Conservation (phyloP, 805 yeast species). For the Henningerozyma blattae region DNA sequence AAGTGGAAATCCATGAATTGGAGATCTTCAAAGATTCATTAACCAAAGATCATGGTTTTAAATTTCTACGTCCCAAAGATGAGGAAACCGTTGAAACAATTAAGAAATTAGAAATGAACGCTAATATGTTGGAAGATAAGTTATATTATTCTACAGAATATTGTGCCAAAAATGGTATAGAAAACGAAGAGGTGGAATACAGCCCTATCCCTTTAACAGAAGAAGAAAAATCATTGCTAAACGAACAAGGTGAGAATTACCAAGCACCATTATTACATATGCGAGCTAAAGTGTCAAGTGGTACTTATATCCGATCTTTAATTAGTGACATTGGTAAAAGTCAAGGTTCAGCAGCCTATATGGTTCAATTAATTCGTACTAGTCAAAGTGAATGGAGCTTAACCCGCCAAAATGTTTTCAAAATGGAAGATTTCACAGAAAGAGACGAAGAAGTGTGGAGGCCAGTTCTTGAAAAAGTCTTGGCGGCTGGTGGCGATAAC, state of each 20-base stretch:
- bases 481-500: conserved; percentile 32
- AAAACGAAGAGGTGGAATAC: conserved; percentile 27
- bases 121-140: conserved; percentile 53
- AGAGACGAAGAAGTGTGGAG: conserved; percentile 61
- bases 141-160: conserved; percentile 49
- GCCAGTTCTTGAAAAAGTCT: conserved; percentile 42
- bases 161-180: conserved; percentile 31
- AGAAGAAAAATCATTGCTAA: conserved; percentile 18
- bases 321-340: conserved; percentile 83
- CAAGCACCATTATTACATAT: conserved; percentile 64
- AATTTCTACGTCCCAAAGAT: conserved; percentile 27
- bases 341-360: conserved; percentile 69
- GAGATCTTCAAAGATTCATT: conserved; percentile 40
- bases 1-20: conserved; percentile 47
- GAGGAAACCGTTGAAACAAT: conserved; percentile 16
- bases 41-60: conserved; percentile 43
- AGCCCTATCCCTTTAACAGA: conserved; percentile 29
- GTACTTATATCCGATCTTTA: conserved; percentile 86
- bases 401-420: conserved; percentile 54
- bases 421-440: conserved; percentile 50
- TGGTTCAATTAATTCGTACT: conserved; percentile 68
- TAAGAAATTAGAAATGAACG: conserved; percentile 20
- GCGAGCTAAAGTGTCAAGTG: conserved; percentile 75
- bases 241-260: conserved; percentile 27
- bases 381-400: conserved; percentile 81